phyloP scores from a whole-genome alignment of 2,329 filamentous ascomycete genomes.

The Epichloe gansuensis region DNA sequence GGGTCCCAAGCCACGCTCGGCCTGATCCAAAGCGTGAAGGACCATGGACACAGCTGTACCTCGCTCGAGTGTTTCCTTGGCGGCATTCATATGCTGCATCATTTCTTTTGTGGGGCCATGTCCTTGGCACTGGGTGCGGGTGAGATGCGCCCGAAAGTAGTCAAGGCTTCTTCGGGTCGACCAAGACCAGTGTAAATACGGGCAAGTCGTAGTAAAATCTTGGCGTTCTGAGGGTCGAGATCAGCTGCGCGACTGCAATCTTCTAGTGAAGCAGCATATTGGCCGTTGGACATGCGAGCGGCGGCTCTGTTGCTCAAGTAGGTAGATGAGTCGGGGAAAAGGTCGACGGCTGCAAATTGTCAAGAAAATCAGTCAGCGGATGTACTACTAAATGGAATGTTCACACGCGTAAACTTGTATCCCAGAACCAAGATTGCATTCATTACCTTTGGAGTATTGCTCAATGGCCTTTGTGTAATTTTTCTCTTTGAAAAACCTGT shows the following conservation, averaged over 20 bases:
- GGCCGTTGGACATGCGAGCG: conserved; percentile 78
- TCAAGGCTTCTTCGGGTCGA: conserved; percentile 73
- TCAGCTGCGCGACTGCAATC: conserved; percentile 76
- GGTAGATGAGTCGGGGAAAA: conserved; percentile 73
- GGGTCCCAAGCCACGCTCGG: conserved; percentile 64
- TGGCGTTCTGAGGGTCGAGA: conserved; percentile 73
- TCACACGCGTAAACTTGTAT: background rate
- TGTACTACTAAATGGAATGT: background rate
- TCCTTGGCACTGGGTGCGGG: conserved; percentile 77
- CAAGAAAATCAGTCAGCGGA: background rate
- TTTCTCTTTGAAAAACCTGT: conserved; percentile 93
- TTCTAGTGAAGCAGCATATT: conserved; percentile 68
- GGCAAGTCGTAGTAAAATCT: conserved; percentile 77
- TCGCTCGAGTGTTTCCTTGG: conserved; percentile 61
- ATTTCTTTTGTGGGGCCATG: conserved; percentile 72
- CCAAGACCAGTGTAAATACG: conserved; percentile 84
- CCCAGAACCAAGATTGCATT: background rate
- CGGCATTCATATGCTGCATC: conserved; percentile 68
- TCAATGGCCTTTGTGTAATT: conserved; percentile 80
- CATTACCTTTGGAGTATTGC: conserved; percentile 85
- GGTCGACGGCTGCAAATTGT: conserved; percentile 60
- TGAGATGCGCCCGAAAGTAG: conserved; percentile 68
- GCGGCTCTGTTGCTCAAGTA: conserved; percentile 93
- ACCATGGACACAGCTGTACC: conserved; percentile 84
- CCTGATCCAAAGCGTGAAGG: conserved; percentile 81